phyloP scores from a whole-genome alignment of 257 asterid species.

The Petrea volubilis region DNA sequence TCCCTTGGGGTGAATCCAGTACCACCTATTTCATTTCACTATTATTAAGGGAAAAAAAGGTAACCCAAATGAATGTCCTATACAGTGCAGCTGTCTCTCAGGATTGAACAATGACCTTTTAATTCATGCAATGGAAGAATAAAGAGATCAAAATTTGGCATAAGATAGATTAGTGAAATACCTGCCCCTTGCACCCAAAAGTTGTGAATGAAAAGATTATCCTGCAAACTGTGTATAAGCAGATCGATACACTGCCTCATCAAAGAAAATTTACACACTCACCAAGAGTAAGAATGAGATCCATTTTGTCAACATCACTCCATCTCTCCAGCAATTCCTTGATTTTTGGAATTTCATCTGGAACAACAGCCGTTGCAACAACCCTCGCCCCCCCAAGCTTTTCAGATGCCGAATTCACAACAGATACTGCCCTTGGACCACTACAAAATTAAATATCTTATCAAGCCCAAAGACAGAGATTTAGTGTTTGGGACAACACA shows the following conservation, averaged over 20 bases:
- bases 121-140: not conserved
- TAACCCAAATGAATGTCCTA: conserved; percentile 2
- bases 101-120: not conserved
- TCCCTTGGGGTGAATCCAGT: conserved; percentile 97
- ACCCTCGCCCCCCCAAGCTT: conserved; percentile 80
- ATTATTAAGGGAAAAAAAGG: conserved; percentile 16
- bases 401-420: conserved; percentile 82
- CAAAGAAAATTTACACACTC: conserved; percentile 23
- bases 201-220: conserved; percentile 4
- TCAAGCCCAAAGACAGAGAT: conserved; percentile 13
- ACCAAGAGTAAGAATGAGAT: conserved; percentile 97
- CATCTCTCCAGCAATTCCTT: conserved; percentile 68
- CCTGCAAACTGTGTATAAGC: conserved; percentile 1
- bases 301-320: conserved; percentile 89
- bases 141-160: conserved; percentile 3
- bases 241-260: not conserved
- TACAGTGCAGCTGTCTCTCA: conserved; percentile 2
- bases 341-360: conserved; percentile 77
- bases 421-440: conserved; percentile 94
- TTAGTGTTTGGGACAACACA: not conserved
- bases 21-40: conserved; percentile 64
- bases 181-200: not conserved
- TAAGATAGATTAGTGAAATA: not conserved
- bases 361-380: conserved; percentile 74
- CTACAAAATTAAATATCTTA: conserved; percentile 41